A percentile compares a stretch with the other conserved stretches of the same genome.
Evolutionary conservation across 164 flowering plant species (phyloP).

Genomic region (Berberis thunbergii): DNA sequence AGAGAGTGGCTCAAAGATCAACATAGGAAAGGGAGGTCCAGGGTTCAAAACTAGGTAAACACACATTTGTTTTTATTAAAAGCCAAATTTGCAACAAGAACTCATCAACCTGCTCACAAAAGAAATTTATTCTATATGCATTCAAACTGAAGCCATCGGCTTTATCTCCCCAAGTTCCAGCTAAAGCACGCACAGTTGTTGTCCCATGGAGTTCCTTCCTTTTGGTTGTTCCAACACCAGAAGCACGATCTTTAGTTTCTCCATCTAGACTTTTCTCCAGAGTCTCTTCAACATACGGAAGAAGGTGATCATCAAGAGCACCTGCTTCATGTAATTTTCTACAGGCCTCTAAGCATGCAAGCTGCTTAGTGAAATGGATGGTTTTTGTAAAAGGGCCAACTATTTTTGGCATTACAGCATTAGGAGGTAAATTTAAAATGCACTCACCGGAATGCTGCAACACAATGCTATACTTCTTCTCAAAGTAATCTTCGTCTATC

Average conservation of each 20-base stretch:
- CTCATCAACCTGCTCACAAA: constrained; percentile 35
- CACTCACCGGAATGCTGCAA: constrained; percentile 18
- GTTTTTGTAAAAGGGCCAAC: constrained; percentile 44
- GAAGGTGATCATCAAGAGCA: constrained; percentile 70
- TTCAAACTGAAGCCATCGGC: constrained; percentile 32
- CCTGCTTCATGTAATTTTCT: constrained; percentile 67
- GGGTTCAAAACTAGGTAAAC: too few species aligned
- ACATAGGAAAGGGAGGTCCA: too few species aligned
- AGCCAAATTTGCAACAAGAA: constrained; percentile 62
- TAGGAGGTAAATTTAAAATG: constrained; percentile 53
- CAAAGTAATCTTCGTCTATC: too few species aligned
- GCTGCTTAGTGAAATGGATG: constrained; percentile 52
- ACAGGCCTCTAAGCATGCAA: constrained; percentile 83
- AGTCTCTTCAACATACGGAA: constrained; percentile 39
- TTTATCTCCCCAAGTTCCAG: constrained; percentile 72
- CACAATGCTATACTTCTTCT: too few species aligned
- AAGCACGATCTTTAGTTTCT: constrained; percentile 22
- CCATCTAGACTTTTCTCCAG: constrained; percentile 16
- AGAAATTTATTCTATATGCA: constrained; percentile 63
- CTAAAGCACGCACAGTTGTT: constrained; percentile 34
- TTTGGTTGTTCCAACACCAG: constrained; percentile 86
- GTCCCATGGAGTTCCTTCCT: constrained; percentile 94
- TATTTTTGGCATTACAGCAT: constrained; percentile 52
- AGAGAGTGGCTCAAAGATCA: too few species aligned
- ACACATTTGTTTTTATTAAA: too few species aligned